These are phyloP conservation scores for Dioscorea dumetorum DNA, from an alignment of 106 monocot genomes.

Conservation along the genomic window DNA sequence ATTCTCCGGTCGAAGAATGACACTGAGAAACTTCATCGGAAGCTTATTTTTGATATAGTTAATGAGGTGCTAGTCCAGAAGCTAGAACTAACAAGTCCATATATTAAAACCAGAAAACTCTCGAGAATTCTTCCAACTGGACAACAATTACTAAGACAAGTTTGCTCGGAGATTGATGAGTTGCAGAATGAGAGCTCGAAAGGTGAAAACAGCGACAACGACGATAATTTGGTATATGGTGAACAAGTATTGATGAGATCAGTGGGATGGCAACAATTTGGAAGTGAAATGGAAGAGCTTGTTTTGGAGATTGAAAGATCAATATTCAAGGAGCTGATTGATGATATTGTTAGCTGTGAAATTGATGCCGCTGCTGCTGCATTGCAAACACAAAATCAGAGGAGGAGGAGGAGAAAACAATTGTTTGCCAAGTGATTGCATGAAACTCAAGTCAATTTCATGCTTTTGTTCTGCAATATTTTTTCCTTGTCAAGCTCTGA, in stretches of 20 bases:
- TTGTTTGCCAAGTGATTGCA: conserved; percentile 14
- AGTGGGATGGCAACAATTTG: conserved; percentile 34
- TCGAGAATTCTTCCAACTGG: conserved; percentile 4
- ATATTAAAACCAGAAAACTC: conserved; percentile 5
- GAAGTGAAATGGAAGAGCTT: conserved; percentile 27
- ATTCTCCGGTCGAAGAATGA: conserved; percentile 3
- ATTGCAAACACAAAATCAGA: conserved; percentile 8
- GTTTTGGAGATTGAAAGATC: conserved; percentile 60
- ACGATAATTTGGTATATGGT: conserved; percentile 15
- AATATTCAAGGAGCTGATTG: conserved; percentile 75
- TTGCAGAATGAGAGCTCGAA: conserved; percentile 12
- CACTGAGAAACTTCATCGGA: conserved; percentile 33
- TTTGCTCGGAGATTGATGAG: conserved; percentile 48
- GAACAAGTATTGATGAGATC: conserved; percentile 25
- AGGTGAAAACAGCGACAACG: neutral
- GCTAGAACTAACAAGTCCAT: conserved; percentile 4
- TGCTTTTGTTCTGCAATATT: too few relatives aligned
- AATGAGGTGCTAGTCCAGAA: conserved; percentile 51
- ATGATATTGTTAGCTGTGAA: conserved; percentile 39
- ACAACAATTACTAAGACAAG: conserved; percentile 24
- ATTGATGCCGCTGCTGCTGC: neutral
- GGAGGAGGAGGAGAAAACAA: conserved; percentile 24
- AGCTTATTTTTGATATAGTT: conserved; percentile 52
- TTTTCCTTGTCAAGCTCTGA: too few relatives aligned
- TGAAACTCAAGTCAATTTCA: too few relatives aligned